These are phyloP conservation scores for Tuber aestivum DNA, from an alignment of 495 filamentous ascomycete genomes.

Conservation along the genomic window DNA sequence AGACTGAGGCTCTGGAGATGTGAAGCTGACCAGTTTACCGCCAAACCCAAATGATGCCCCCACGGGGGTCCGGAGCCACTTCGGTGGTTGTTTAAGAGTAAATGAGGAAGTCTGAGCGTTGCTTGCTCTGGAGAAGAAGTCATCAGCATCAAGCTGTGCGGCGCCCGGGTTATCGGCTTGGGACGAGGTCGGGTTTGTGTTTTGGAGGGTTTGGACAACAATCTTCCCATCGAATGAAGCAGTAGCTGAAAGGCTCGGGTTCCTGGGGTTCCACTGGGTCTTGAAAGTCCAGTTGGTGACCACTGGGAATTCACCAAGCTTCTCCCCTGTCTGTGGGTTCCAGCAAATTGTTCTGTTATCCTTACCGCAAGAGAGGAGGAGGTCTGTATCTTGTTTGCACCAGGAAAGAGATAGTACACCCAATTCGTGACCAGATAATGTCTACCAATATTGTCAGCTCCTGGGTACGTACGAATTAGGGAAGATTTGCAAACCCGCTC, in stretches of 20 bases:
- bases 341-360: slow-evolving; percentile 93
- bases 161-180: slow-evolving; percentile 45
- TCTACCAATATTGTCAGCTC: slow-evolving; percentile 45
- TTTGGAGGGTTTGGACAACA: slow-evolving; percentile 84
- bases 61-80: slow-evolving; percentile 80
- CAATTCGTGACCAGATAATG: slow-evolving; percentile 79
- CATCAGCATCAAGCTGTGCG: slow-evolving; percentile 67
- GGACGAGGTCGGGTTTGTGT: slow-evolving; percentile 64
- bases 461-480: slow-evolving; percentile 1
- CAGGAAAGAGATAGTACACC: slow-evolving; percentile 92
- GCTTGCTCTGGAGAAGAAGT: slow-evolving; percentile 93
- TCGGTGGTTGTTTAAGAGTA: slow-evolving; percentile 75
- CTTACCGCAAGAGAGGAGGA: slow-evolving; percentile 91
- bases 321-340: slow-evolving; percentile 86
- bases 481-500: slow-evolving; percentile 56
- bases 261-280: slow-evolving; percentile 87
- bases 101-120: slow-evolving; percentile 84
- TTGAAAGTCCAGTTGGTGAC: slow-evolving; percentile 99
- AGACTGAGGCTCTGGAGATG: slow-evolving; percentile 51
- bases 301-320: slow-evolving; percentile 87
- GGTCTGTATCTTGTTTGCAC: slow-evolving; percentile 85
- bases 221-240: slow-evolving; percentile 97
- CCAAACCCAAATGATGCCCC: slow-evolving; percentile 94
- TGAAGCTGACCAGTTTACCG: slow-evolving; percentile 80
- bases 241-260: slow-evolving; percentile 84